These are phyloP conservation scores for Zalerion maritima DNA, from an alignment of 495 filamentous ascomycete genomes.

Conservation along the genomic window DNA sequence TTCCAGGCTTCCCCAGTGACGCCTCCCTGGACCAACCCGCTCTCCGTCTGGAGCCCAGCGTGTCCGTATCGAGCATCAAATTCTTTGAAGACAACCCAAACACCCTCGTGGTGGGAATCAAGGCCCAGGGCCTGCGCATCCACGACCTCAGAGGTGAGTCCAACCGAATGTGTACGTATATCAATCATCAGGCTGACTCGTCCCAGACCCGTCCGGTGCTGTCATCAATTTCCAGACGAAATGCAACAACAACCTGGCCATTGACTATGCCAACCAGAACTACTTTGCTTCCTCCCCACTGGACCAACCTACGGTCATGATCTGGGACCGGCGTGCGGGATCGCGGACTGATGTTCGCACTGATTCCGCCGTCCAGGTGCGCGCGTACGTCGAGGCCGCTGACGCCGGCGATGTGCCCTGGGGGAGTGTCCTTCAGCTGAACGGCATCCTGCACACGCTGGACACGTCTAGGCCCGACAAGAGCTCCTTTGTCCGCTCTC, in stretches of 20 bases:
- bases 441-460: constrained; percentile 40
- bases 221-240: constrained; percentile 51
- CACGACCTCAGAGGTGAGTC: constrained; percentile 74
- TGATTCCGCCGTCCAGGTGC: too few species aligned
- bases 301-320: constrained; percentile 52
- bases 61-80: constrained; percentile 77
- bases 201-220: constrained; percentile 40
- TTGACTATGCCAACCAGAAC: constrained; percentile 81
- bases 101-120: constrained; percentile 67
- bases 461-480: constrained; percentile 28
- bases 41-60: constrained; percentile 62
- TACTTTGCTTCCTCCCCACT: constrained; percentile 84
- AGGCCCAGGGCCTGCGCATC: constrained; percentile 71
- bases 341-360: too few species aligned
- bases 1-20: constrained; percentile 19
- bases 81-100: constrained; percentile 82
- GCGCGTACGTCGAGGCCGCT: constrained; percentile 29
- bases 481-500: constrained; percentile 50
- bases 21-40: constrained; percentile 40
- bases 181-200: not conserved
- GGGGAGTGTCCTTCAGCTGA: constrained; percentile 51
- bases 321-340: constrained; percentile 78
- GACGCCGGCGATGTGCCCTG: constrained; percentile 34
- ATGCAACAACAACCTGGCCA: constrained; percentile 79
- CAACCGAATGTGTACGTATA: constrained; percentile 3